Evolutionary conservation across 306 rosid species (phyloP), one percentile per base, ranked within the genome.

Genomic region (Arachis hypogaea): DNA sequence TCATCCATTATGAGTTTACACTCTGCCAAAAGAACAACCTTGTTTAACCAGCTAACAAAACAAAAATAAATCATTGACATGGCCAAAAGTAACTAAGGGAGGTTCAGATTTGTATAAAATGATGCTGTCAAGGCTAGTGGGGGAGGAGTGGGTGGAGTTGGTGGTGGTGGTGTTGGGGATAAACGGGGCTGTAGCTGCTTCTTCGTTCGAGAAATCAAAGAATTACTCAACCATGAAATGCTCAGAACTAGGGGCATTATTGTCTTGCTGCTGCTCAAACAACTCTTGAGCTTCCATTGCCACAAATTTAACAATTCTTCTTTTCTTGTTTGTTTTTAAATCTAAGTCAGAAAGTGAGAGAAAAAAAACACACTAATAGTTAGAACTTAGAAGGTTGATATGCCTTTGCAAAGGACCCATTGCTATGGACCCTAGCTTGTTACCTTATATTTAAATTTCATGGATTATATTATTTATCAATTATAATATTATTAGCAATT

Each of bases 191-290:
- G 72, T 68, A 11, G 60, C 75, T 18, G 38, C 38, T 33, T 78
- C 83, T 7, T 87, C 82, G 72, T 92, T 87, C 63, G 99, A 85
- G 75, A 94, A 92, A 82, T 94, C 88, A 28, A 94, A 88, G 57
- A 94, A 87, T 77, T 94, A 97, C 67, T 93, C 98, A 0, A 93
- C 97, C 38, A 86, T 70, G 78, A 90, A 93, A 60, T 79, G 87
- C 76, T 88, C 97, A 11, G 81, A 33, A 33, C 3, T 40, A 9
- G 79, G 61, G 14, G 74, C 40, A 64, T 33, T 33, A 33, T 33
- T 33, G 38, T 11, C 14, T 61, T 78, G 56, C 86, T 87, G 52
- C 9, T 55, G 77, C 47, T 88, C 88, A 64, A 66, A 84, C 74
- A 76, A 76, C 56, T 91, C 86, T 0, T 90, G 88, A 7, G 87